These are phyloP conservation scores for Lichtheimia ornata DNA, from an alignment of 371 early-diverging fungal genomes.

Conservation along the genomic window DNA sequence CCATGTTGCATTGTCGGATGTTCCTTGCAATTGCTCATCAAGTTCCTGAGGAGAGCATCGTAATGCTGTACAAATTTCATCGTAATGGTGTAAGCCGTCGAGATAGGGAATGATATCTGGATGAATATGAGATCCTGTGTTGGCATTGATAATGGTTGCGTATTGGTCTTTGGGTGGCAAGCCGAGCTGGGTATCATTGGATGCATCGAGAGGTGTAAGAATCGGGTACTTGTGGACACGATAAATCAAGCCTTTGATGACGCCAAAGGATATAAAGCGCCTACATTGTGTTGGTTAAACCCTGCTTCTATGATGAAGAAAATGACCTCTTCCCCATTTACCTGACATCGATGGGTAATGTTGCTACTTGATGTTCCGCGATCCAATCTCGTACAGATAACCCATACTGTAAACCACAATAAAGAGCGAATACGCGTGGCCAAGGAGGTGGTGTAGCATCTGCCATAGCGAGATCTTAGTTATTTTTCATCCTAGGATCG, in stretches of 20 bases:
- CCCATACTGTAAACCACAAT: constrained; percentile 75
- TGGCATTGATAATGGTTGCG: constrained; percentile 28
- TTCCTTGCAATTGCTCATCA: constrained; percentile 42
- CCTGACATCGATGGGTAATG: constrained; percentile 76
- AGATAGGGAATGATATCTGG: constrained; percentile 51
- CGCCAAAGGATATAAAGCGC: constrained; percentile 82
- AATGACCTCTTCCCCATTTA: constrained; percentile 20
- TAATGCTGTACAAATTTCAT: constrained; percentile 70
- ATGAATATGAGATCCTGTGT: constrained; percentile 40
- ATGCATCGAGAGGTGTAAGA: constrained; percentile 25
- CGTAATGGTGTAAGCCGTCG: constrained; percentile 74
- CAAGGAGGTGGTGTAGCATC: constrained; percentile 56
- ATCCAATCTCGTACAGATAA: constrained; percentile 76
- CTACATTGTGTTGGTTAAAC: constrained; percentile 33
- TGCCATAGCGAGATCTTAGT: constrained; percentile 14
- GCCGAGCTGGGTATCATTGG: constrained; percentile 2
- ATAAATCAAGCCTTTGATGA: constrained; percentile 76
- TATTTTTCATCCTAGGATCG: background rate
- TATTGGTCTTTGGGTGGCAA: constrained; percentile 21
- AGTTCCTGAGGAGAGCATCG: constrained; percentile 61
- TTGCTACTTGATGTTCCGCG: constrained; percentile 64
- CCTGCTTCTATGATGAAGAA: background rate
- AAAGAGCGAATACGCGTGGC: constrained; percentile 70
- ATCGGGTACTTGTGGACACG: constrained; percentile 86
- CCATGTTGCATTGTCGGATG: background rate